phyloP scores from a whole-genome alignment of 2,329 filamentous ascomycete genomes.

The Penicillium sp. region DNA sequence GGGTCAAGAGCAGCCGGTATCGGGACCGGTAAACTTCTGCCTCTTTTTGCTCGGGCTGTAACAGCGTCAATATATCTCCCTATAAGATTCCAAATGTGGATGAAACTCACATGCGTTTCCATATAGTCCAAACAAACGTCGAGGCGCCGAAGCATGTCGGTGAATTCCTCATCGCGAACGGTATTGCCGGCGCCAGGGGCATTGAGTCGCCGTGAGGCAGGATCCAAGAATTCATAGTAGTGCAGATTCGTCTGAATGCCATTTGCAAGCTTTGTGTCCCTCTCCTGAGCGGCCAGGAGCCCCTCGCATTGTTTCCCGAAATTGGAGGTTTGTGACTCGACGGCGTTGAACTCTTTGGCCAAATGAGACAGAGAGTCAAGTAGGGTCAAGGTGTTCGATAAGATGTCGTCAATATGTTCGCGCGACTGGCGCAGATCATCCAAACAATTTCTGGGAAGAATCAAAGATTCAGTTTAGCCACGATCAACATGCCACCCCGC shows the following conservation, averaged over 20 bases:
- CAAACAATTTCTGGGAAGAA: slow-evolving; percentile 63
- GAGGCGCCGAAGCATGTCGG: slow-evolving; percentile 82
- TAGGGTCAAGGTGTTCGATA: slow-evolving; percentile 74
- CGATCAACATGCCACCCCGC: slow-evolving; percentile 8
- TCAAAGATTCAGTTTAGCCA: slow-evolving; percentile 10
- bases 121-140: slow-evolving; percentile 94
- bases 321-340: slow-evolving; percentile 87
- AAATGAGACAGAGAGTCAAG: slow-evolving; percentile 75
- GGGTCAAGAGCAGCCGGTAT: slow-evolving; percentile 77
- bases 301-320: slow-evolving; percentile 93
- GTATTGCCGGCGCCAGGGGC: slow-evolving; percentile 85
- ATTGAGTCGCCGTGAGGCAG: slow-evolving; percentile 85
- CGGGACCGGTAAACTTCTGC: slow-evolving; percentile 83
- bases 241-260: slow-evolving; percentile 87
- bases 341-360: slow-evolving; percentile 81
- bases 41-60: slow-evolving; percentile 77
- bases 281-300: slow-evolving; percentile 76
- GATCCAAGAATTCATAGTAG: slow-evolving; percentile 93
- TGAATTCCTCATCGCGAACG: slow-evolving; percentile 81
- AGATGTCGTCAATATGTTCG: slow-evolving; percentile 75
- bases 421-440: slow-evolving; percentile 81
- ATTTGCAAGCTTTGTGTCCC: slow-evolving; percentile 75
- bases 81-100: neutral
- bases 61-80: slow-evolving; percentile 10
- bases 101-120: slow-evolving; percentile 67